Conservation (phyloP, 345 rosid species). For the Populus ilicifolia region DNA sequence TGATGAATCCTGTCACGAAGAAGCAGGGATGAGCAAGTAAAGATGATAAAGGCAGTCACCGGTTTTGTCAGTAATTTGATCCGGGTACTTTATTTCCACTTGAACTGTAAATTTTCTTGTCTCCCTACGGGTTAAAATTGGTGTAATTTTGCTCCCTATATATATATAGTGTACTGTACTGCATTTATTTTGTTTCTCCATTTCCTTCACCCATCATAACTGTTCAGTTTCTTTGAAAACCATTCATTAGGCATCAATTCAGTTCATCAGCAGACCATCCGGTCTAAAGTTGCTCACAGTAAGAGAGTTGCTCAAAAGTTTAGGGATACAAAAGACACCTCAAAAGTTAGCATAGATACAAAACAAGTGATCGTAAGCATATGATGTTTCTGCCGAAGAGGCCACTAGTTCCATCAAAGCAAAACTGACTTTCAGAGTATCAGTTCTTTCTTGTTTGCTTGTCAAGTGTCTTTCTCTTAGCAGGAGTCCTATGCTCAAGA, state of each 20-base stretch:
- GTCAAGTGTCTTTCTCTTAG: conserved; percentile 7
- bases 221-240: too few relatives aligned
- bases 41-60: not conserved
- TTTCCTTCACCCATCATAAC: not conserved
- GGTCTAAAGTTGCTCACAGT: too few relatives aligned
- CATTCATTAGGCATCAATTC: too few relatives aligned
- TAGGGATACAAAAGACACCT: not conserved
- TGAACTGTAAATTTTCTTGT: conserved; percentile 3
- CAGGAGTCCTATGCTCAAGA: not conserved
- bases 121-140: not conserved
- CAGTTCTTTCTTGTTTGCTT: not conserved
- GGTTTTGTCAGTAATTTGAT: not conserved
- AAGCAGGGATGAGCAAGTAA: conserved; percentile 7
- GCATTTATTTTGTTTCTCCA: not conserved
- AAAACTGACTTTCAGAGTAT: not conserved
- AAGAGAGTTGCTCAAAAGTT: too few relatives aligned
- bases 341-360: not conserved
- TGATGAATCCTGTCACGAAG: conserved; percentile 41
- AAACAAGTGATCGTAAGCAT: not conserved
- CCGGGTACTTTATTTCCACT: not conserved
- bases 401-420: not conserved
- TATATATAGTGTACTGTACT: not conserved
- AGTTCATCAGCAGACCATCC: too few relatives aligned
- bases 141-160: not conserved
- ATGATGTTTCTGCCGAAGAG: not conserved